phyloP scores from a whole-genome alignment of 495 filamentous ascomycete species.

The Penicillium flavigenum region DNA sequence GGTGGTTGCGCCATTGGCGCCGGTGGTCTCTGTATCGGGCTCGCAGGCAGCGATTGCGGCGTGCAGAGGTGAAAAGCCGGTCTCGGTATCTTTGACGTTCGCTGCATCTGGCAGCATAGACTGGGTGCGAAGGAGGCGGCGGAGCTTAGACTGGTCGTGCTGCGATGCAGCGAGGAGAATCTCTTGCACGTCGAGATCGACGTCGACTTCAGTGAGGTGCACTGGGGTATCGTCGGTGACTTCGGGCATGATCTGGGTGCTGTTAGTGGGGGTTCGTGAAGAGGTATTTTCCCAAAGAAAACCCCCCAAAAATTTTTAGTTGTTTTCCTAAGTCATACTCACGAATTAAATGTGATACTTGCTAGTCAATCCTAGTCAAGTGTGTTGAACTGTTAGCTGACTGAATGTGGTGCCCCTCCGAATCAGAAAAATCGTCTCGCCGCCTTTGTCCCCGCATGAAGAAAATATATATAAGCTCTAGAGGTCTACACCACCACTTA shows the following conservation, averaged over 20 bases:
- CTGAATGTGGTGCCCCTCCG: slow-evolving; percentile 8
- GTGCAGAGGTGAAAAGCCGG: slow-evolving; percentile 84
- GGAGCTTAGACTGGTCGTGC: slow-evolving; percentile 76
- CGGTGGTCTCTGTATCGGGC: slow-evolving; percentile 37
- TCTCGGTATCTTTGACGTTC: slow-evolving; percentile 79
- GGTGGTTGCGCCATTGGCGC: slow-evolving; percentile 14
- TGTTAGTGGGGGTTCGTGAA: slow-evolving; percentile 3
- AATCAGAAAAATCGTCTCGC: slow-evolving; percentile 32
- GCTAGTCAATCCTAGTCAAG: slow-evolving; percentile 1
- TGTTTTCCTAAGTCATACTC: background rate
- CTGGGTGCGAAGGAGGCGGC: slow-evolving; percentile 65
- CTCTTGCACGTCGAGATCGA: slow-evolving; percentile 47
- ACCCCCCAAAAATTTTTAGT: too few relatives aligned
- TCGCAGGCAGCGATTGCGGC: slow-evolving; percentile 86
- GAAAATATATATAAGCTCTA: slow-evolving; percentile 6
- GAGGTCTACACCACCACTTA: background rate
- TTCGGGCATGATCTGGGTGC: slow-evolving; percentile 26
- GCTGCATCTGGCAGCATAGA: slow-evolving; percentile 52
- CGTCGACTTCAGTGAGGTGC: slow-evolving; percentile 34
- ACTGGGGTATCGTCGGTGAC: slow-evolving; percentile 27
- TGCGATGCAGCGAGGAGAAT: slow-evolving; percentile 80
- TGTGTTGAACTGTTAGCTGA: slow-evolving; percentile 1
- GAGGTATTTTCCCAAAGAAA: too few relatives aligned
- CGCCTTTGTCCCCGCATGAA: slow-evolving; percentile 36
- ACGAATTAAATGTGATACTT: background rate